Evolutionary conservation across 1,284 basidiomycete species (phyloP).

Genomic region (Marasmius sp.): DNA sequence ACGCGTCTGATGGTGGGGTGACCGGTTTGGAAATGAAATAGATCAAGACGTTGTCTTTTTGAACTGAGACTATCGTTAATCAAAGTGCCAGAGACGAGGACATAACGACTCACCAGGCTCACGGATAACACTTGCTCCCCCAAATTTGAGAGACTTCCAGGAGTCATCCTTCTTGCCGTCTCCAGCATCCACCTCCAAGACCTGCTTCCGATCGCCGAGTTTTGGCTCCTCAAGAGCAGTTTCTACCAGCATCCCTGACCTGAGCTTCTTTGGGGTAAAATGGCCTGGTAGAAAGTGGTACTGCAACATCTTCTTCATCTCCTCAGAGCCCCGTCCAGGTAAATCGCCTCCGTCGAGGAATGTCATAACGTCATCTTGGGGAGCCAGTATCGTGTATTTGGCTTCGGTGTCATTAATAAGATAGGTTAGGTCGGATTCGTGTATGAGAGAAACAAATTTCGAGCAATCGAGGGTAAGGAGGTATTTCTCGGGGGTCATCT

Average conservation of each 20-base stretch:
- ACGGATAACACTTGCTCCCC: conserved; percentile 79
- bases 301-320: conserved; percentile 64
- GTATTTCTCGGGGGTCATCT: conserved; percentile 91
- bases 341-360: conserved; percentile 53
- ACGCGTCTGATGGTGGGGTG: conserved; percentile 77
- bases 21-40: conserved; percentile 89
- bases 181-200: conserved; percentile 69
- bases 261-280: conserved; percentile 68
- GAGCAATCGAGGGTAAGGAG: conserved; percentile 89
- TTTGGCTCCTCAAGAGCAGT: conserved; percentile 74
- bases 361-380: conserved; percentile 82
- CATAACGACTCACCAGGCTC: conserved; percentile 59
- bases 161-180: conserved; percentile 43
- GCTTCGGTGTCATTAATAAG: conserved; percentile 78
- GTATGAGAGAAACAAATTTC: conserved; percentile 85
- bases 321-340: conserved; percentile 64
- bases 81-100: neutral
- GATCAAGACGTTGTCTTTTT: conserved; percentile 78
- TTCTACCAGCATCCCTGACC: conserved; percentile 73
- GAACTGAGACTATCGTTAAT: conserved; percentile 43
- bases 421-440: conserved; percentile 74
- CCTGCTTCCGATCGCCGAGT: conserved; percentile 70
- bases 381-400: conserved; percentile 84
- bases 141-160: conserved; percentile 74
- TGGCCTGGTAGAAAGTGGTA: conserved; percentile 90